These are phyloP conservation scores for Nicotiana undulata DNA, from an alignment of 257 asterid species.

Conservation along the genomic window DNA sequence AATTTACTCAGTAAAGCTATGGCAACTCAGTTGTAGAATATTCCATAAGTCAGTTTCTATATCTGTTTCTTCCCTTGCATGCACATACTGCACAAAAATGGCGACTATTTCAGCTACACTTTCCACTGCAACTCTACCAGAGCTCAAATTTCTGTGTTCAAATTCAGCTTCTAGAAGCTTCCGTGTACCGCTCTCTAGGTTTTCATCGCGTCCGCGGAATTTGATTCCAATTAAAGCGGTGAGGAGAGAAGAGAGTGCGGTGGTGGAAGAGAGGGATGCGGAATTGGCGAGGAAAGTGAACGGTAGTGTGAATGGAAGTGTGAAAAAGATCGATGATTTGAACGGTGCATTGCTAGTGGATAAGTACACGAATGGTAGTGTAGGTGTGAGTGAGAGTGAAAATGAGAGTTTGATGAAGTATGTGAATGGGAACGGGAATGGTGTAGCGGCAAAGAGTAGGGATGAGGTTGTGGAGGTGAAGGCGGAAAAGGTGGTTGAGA, in stretches of 20 bases:
- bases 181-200: constrained; percentile 26
- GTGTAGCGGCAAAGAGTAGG: constrained; percentile 5
- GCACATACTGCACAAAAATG: constrained; percentile 18
- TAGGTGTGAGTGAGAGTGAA: constrained; percentile 20
- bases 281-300: constrained; percentile 33
- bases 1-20: background rate
- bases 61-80: background rate
- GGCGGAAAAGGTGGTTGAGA: constrained; percentile 23
- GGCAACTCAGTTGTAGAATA: background rate
- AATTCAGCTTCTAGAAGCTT: constrained; percentile 30
- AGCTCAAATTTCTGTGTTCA: constrained; percentile 34
- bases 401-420: constrained; percentile 39
- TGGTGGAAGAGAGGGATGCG: constrained; percentile 38
- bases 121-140: constrained; percentile 25
- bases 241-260: constrained; percentile 38
- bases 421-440: constrained; percentile 37
- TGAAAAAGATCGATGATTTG: background rate
- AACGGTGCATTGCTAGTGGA: constrained; percentile 17
- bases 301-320: constrained; percentile 38
- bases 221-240: constrained; percentile 26
- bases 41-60: background rate
- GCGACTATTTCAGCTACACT: constrained; percentile 30
- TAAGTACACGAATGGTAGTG: constrained; percentile 49
- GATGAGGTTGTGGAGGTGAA: constrained; percentile 25
- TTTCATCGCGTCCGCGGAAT: constrained; percentile 14